Percentiles rank a stretch among this genome's conserved stretches.
Evolutionary conservation across 805 yeast species (phyloP).

Genomic region (Diddensiella transvaalensis): DNA sequence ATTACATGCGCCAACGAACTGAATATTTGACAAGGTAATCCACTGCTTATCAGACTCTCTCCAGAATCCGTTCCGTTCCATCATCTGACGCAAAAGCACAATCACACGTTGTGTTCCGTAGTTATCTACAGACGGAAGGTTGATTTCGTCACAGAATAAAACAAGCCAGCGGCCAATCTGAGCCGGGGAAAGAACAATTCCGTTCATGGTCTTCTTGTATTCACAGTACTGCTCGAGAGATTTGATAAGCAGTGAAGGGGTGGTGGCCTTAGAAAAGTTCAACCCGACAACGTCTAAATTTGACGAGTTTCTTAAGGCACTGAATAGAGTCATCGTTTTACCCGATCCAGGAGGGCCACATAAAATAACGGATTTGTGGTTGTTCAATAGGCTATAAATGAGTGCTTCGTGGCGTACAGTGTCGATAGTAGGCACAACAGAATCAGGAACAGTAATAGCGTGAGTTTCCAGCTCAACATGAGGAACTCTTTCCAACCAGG

Average conservation of each 20-base stretch:
- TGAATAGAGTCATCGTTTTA: slow-evolving; percentile 84
- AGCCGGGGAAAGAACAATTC: slow-evolving; percentile 55
- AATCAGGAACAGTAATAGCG: slow-evolving; percentile 55
- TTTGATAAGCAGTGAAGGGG: slow-evolving; percentile 55
- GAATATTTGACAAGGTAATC: slow-evolving; percentile 62
- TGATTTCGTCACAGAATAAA: slow-evolving; percentile 87
- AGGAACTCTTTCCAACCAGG: slow-evolving; percentile 42
- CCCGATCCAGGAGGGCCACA: slow-evolving; percentile 99
- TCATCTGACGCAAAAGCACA: slow-evolving; percentile 67
- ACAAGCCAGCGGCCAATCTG: slow-evolving; percentile 67
- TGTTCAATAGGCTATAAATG: slow-evolving; percentile 52
- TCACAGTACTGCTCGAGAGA: slow-evolving; percentile 71
- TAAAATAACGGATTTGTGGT: slow-evolving; percentile 59
- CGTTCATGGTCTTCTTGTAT: slow-evolving; percentile 50
- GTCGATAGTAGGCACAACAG: slow-evolving; percentile 75
- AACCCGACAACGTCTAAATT: slow-evolving; percentile 59
- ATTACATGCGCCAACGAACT: slow-evolving; percentile 94
- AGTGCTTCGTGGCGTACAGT: slow-evolving; percentile 64
- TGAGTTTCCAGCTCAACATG: slow-evolving; percentile 50
- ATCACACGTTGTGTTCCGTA: slow-evolving; percentile 74
- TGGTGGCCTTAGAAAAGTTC: slow-evolving; percentile 80
- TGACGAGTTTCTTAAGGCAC: slow-evolving; percentile 57
- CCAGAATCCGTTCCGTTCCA: slow-evolving; percentile 80
- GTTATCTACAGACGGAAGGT: slow-evolving; percentile 67
- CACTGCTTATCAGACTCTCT: slow-evolving; percentile 53